phyloP scores from a whole-genome alignment of 106 monocot genomes.

The Dendrobium nobile region DNA sequence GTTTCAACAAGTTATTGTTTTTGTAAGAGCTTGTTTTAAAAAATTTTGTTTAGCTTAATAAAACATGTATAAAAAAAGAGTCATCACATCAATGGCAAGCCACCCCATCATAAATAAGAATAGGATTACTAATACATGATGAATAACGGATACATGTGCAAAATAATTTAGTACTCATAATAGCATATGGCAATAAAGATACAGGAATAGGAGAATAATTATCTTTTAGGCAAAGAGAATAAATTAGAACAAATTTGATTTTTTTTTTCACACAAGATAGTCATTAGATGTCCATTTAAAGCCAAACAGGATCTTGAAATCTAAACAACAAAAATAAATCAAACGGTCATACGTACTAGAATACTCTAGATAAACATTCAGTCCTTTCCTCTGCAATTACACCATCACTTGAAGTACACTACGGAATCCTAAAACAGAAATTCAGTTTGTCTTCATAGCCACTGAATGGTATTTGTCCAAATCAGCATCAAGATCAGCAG shows the following conservation, averaged over 20 bases:
- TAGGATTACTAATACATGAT: not conserved
- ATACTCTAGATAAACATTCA: not conserved
- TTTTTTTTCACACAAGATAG: not conserved
- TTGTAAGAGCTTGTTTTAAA: too few relatives aligned
- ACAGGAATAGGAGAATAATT: not conserved
- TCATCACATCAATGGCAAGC: not conserved
- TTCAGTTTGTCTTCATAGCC: conserved; percentile 64
- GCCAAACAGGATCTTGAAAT: not conserved
- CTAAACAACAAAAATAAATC: not conserved
- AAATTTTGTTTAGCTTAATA: too few relatives aligned
- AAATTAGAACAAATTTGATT: too few relatives aligned
- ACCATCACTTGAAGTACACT: conserved; percentile 1
- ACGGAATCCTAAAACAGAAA: not conserved
- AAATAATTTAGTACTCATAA: not conserved
- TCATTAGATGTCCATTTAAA: not conserved
- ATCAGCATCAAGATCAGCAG: conserved; percentile 76
- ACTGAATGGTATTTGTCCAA: conserved; percentile 72
- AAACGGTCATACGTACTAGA: not conserved
- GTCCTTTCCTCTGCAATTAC: not conserved
- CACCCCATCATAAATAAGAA: not conserved
- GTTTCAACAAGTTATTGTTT: too few relatives aligned
- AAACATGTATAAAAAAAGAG: too few relatives aligned
- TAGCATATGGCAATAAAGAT: not conserved
- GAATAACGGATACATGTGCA: not conserved
- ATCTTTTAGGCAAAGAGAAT: too few relatives aligned